Base-by-base conservation (phyloP, 805 yeast genomes). In the Metschnikowia chrysomelidarum region DNA sequence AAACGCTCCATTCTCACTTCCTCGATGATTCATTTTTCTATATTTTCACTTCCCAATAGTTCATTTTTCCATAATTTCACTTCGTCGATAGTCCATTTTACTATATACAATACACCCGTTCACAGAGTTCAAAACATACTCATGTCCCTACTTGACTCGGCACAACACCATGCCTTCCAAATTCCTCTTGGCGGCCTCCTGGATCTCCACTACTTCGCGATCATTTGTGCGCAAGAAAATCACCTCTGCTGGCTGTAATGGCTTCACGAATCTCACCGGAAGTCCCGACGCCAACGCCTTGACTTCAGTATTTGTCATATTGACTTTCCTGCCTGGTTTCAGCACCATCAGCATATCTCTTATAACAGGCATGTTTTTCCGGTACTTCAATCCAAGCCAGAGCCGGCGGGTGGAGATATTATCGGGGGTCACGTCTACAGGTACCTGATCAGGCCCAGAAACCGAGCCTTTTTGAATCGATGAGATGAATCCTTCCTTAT, bases 351-450 rank as follows among this genome's bases (percentile, higher is more conserved):
- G 71, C 50, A 88, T 76, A 36, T 77, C 73, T 46, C 78, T 72
- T 44, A 93, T 69, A 12, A 93, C 95, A 0, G 96, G 82, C 47
- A 71, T 68, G 53, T 82, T 78, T 46, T 87, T 77, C 54, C 91
- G 77, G 60, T 93, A 93, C 59, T 93, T 93, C 57, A 93, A 68
- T 2, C 89, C 94, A 14, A 93, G 60, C 98, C 98, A 93, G 32
- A 93, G 71, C 49, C 95, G 74, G 54, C 98, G 78, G 1, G 89
- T 75, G 13, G 95, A 62, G 19, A 93, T 77, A 55, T 91, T 89
- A 56, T 86, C 95, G 21, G 83, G 88, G 0, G 98, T 88, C 15
- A 79, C 84, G 27, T 82, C 88, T 4, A 78, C 78, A 1, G 89
- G 82, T 2, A 66, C 67, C 28, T 66, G 56, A 58, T 93, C 98